phyloP scores from a whole-genome alignment of 1,139 yeast genomes.

The Sugiyamaella pinicola region DNA sequence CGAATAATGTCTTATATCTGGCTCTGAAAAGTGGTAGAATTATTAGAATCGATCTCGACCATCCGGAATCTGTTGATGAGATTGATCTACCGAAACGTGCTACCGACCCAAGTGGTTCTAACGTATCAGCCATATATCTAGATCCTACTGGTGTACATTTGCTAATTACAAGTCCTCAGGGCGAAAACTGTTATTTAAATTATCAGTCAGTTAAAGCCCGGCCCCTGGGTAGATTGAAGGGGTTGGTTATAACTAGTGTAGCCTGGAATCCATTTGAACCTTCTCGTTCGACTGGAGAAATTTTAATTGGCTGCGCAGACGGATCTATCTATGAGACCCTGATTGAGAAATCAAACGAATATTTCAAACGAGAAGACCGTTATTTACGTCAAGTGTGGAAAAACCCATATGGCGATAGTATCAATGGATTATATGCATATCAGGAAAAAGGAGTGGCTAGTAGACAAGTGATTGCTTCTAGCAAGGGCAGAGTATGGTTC shows the following conservation, averaged over 20 bases:
- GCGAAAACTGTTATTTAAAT: slow-evolving; percentile 52
- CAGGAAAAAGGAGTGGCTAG: slow-evolving; percentile 29
- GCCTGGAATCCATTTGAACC: slow-evolving; percentile 49
- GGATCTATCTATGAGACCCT: slow-evolving; percentile 52
- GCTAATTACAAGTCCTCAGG: slow-evolving; percentile 49
- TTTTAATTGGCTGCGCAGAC: slow-evolving; percentile 52
- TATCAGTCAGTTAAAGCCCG: slow-evolving; percentile 44
- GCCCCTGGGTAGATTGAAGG: slow-evolving; percentile 48
- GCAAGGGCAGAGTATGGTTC: slow-evolving; percentile 46
- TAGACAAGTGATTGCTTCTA: slow-evolving; percentile 41
- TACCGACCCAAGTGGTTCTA: slow-evolving; percentile 33
- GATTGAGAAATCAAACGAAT: slow-evolving; percentile 50
- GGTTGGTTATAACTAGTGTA: slow-evolving; percentile 46
- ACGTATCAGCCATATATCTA: slow-evolving; percentile 43
- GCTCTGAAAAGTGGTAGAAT: slow-evolving; percentile 50
- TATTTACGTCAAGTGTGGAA: slow-evolving; percentile 47
- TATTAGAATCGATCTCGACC: slow-evolving; percentile 55
- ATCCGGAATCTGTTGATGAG: slow-evolving; percentile 55
- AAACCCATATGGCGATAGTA: slow-evolving; percentile 36
- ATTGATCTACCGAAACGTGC: slow-evolving; percentile 39
- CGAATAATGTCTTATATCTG: slow-evolving; percentile 52
- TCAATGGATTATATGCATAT: slow-evolving; percentile 44
- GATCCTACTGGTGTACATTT: slow-evolving; percentile 56
- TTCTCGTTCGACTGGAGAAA: slow-evolving; percentile 48
- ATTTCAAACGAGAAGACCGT: slow-evolving; percentile 47